A percentile compares a stretch with the other conserved stretches of the same genome.
Conservation (phyloP, 305 asterid genomes). For the Plantago coronopus region DNA sequence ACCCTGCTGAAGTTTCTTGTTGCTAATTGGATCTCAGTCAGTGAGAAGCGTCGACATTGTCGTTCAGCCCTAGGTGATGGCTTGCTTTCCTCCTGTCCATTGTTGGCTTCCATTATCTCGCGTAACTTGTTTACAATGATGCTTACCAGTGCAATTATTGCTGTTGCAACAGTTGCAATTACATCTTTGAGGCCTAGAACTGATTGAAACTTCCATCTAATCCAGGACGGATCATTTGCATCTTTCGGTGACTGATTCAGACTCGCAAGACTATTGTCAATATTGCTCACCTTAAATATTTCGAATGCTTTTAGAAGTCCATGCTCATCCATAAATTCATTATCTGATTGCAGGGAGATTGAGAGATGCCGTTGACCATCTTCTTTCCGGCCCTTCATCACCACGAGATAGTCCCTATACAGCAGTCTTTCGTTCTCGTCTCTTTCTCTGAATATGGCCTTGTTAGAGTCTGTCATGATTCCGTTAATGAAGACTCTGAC, state of each 20-base stretch:
- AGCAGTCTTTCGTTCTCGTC: not conserved
- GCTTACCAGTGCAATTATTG: slow-evolving; percentile 17
- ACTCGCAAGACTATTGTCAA: too few relatives aligned
- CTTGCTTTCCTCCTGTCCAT: slow-evolving; percentile 17
- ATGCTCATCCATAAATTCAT: too few relatives aligned
- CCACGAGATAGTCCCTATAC: slow-evolving; percentile 28
- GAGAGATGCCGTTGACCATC: not conserved
- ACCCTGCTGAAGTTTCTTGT: slow-evolving; percentile 30
- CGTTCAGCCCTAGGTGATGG: slow-evolving; percentile 32
- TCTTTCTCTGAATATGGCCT: slow-evolving; percentile 14
- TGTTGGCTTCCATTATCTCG: slow-evolving; percentile 15
- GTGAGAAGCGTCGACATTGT: slow-evolving; percentile 29
- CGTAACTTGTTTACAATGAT: slow-evolving; percentile 24
- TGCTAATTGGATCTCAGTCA: slow-evolving; percentile 32
- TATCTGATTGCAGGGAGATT: too few relatives aligned
- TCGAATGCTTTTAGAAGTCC: too few relatives aligned
- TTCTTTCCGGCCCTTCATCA: slow-evolving; percentile 25
- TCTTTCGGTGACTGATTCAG: too few relatives aligned
- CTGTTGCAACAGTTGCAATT: slow-evolving; percentile 19
- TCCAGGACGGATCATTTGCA: too few relatives aligned
- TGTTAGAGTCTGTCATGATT: slow-evolving; percentile 3
- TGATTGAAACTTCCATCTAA: not conserved
- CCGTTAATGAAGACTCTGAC: slow-evolving; percentile 23
- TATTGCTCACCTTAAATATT: too few relatives aligned
- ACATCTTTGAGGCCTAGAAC: slow-evolving; percentile 21